phyloP scores from a whole-genome alignment of 345 rosid genomes.

The Salix purpurea region DNA sequence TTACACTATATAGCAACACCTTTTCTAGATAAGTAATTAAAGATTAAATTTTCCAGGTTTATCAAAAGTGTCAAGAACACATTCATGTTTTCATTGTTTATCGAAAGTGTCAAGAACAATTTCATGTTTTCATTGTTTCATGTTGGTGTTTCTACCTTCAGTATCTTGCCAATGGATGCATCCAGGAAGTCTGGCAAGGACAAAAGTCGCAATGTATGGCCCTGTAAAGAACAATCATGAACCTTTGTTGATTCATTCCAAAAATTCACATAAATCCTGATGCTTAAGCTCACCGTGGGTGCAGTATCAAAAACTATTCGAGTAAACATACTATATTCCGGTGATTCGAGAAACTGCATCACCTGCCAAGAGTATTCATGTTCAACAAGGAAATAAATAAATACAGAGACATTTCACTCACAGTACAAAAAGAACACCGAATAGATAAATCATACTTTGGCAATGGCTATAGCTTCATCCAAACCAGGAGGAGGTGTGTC shows the following conservation, averaged over 20 bases:
- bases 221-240: conserved; percentile 43
- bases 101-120: too few species aligned
- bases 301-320: conserved; percentile 96
- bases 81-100: neutral
- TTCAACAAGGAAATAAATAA: conserved; percentile 21
- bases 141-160: conserved; percentile 52
- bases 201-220: conserved; percentile 82
- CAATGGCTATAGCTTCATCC: conserved; percentile 98
- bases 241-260: conserved; percentile 3
- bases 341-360: conserved; percentile 92
- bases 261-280: neutral
- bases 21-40: neutral
- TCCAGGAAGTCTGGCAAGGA: conserved; percentile 95
- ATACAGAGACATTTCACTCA: conserved; percentile 3
- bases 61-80: neutral
- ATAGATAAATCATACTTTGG: conserved; percentile 51
- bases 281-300: conserved; percentile 68
- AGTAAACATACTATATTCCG: conserved; percentile 81
- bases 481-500: conserved; percentile 99
- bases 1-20: neutral
- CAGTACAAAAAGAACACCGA: conserved; percentile 3
- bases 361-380: conserved; percentile 46
- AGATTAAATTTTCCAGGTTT: neutral
- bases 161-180: conserved; percentile 92
- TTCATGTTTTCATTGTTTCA: neutral